Base-by-base conservation (phyloP, 2,329 filamentous ascomycete genomes). In the Verticillium tricorpus region DNA sequence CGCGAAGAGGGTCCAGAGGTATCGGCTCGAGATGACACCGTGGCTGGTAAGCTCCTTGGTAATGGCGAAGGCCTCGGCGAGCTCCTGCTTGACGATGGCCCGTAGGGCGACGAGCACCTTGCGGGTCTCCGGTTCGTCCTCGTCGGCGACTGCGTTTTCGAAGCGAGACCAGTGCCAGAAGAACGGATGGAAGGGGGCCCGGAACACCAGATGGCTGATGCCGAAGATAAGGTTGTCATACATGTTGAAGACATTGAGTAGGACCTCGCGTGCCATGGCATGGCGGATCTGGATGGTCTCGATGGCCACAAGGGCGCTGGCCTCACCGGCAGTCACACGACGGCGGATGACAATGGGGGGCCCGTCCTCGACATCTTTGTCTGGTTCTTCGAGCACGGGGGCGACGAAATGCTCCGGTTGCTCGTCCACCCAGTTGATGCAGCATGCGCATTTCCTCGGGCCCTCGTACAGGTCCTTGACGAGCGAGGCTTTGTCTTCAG, bases 1-100 rank as follows among this genome's bases (percentile, higher is more conserved):
- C 45, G 77, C 74, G 67, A 84, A 82, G 17, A 85, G 75, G 5
- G 79, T 79, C 82, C 81, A 84, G 12, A 80, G 72, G 59, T 85
- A 78, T 8, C 79, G 74, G 60, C 79, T 84, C 0, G 80, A 80
- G 59, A 86, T 80, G 52, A 84, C 82, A 0, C 78, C 77, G 62
- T 86, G 82, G 62, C 73, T 70, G 63, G 82, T 73, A 55, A 83
- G 79, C 61, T 86, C 83, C 35, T 80, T 74, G 39, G 77, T 79
- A 1, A 78, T 73, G 55, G 78, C 76, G 58, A 86, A 81, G 7
- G 74, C 73, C n/a, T 82, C 79, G 22, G 76, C 76, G 8, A 87
- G 74, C 67, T 86, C 83, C 15, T 76, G 75, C 54, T 78, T 74
- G 50, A 87, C 71, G n/a, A 81, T 76, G 14, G 52, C 61, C 4